Base-by-base conservation (phyloP, 345 rosid species). In the Trapa incisa region DNA sequence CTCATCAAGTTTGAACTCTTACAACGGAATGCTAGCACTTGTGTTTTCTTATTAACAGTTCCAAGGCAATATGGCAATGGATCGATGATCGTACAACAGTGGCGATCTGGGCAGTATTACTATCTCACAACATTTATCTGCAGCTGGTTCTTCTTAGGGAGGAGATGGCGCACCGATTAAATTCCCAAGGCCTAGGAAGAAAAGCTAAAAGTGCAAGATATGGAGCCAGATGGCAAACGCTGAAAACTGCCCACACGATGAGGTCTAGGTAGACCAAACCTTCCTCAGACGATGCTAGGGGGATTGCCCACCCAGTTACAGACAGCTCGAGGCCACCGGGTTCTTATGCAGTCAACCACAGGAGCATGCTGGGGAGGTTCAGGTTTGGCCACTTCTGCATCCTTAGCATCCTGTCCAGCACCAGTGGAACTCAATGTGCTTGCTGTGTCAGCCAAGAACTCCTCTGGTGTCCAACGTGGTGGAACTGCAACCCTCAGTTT, bases 401-500 rank as follows among this genome's bases (percentile, higher is more conserved):
- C 94, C 72, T 81, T 84, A 32, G 62, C 45, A 48, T 70, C 65
- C 3, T 80, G 72, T 66, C 72, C 84, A 15, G 68, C 68, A 56
- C 75, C 78, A 17, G 68, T 77, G 22, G 89, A 69, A 63, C 74
- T 74, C 56, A 87, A 80, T 4, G 92, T 68, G 70, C 78, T 70
- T 0, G 57, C 74, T 50, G 80, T 86, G 65, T 84, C 84, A 1
- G 96, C 73, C 96, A 91, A 79, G 85, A 83, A 95, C 76, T 95
- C 99, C 79, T 91, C 96, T 0, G 93, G 96, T 33, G 94, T 95
- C 99, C 99, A 95, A 74, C 93, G 85, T n/a, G 99, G 99, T 37
- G 99, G 99, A 67, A 89, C 99, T 43, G 96, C 84, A 66, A 95
- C 99, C 76, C 74, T 87, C 69, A 95, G 74, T 71, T 86, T 95